Base-by-base conservation (phyloP, 768 basidiomycete genomes). In the Myochromella boudieri region DNA sequence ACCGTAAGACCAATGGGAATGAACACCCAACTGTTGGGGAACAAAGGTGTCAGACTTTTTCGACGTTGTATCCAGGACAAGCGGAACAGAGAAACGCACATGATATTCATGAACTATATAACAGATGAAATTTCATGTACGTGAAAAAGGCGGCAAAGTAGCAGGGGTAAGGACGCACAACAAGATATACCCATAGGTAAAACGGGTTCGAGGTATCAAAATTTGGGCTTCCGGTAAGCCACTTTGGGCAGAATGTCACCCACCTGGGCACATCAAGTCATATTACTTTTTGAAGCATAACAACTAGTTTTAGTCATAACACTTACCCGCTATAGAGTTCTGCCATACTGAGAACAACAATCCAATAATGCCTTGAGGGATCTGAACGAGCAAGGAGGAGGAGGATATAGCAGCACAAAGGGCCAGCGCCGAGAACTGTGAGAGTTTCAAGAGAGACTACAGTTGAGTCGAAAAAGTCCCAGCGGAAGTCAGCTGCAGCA, bases 171-270 rank as follows among this genome's bases (percentile, higher is more conserved):
- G 26, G 46, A 75, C 85, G 56, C 59, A 91, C 88, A 49, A 84
- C 60, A 31, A 91, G 82, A 66, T 91, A 89, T 9, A 91, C 82
- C 87, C 87, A 91, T 42, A 90, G 72, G 58, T 82, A 77, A 28
- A 91, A 65, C 22, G 71, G 68, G 56, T 89, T 87, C 6, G 84
- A 85, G 0, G 80, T 87, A 57, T 86, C 75, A 43, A 92, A 66
- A 61, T 76, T 87, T 0, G 82, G 80, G 57, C 80, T 86, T n/a
- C 86, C 87, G 1, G 77, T 82, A 38, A 92, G 68, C 88, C 88
- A 91, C 66, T 91, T 89, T 1, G 90, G 90, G 58, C 82, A 84
- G 67, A 91, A 92, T 3, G 89, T 92, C 90, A 92, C 90, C 83
- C 83, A 91, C 25, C 83, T 84, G 48, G 25, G 25, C 15, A 24